A percentile compares a stretch with the other conserved stretches of the same genome.
phyloP scores from a whole-genome alignment of 2,329 filamentous ascomycete species.

The Fusarium pseudograminearum region DNA sequence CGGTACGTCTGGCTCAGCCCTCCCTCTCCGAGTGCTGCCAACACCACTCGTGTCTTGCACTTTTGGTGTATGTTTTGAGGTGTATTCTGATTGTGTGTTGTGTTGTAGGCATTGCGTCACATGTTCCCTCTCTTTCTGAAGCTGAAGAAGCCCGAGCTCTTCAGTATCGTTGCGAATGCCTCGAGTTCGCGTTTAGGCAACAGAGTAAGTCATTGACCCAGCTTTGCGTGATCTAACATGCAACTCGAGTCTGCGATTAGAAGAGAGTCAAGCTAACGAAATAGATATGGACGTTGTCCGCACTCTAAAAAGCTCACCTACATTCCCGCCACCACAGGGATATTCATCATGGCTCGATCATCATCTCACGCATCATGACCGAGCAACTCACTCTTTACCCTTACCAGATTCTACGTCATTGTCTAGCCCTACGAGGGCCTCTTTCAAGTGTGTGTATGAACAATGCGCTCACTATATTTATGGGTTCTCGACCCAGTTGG shows the following conservation, averaged over 20 bases:
- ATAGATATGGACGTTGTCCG: constrained; percentile 51
- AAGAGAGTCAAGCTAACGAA: constrained; percentile 35
- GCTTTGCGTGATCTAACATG: neutral
- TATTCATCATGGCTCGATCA: constrained; percentile 66
- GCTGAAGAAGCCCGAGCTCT: constrained; percentile 68
- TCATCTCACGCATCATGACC: constrained; percentile 63
- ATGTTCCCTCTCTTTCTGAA: constrained; percentile 62
- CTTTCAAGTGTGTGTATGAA: constrained; percentile 68
- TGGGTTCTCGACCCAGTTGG: constrained; percentile 63
- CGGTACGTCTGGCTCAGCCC: constrained; percentile 55
- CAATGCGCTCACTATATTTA: constrained; percentile 70
- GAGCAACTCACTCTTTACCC: constrained; percentile 56
- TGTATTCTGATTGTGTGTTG: constrained; percentile 35
- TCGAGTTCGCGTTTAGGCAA: constrained; percentile 63
- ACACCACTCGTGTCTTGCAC: constrained; percentile 20
- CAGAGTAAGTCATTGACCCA: constrained; percentile 46
- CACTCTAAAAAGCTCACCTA: constrained; percentile 47
- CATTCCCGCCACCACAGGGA: constrained; percentile 56
- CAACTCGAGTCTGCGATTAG: constrained; percentile 1
- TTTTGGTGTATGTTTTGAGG: constrained; percentile 3
- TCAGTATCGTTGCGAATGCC: constrained; percentile 70
- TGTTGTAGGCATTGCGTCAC: constrained; percentile 46
- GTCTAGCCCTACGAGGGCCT: constrained; percentile 20
- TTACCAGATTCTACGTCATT: constrained; percentile 30
- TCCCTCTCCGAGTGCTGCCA: constrained; percentile 18